phyloP scores from a whole-genome alignment of 257 asterid species.

The Verbascum thapsus region DNA sequence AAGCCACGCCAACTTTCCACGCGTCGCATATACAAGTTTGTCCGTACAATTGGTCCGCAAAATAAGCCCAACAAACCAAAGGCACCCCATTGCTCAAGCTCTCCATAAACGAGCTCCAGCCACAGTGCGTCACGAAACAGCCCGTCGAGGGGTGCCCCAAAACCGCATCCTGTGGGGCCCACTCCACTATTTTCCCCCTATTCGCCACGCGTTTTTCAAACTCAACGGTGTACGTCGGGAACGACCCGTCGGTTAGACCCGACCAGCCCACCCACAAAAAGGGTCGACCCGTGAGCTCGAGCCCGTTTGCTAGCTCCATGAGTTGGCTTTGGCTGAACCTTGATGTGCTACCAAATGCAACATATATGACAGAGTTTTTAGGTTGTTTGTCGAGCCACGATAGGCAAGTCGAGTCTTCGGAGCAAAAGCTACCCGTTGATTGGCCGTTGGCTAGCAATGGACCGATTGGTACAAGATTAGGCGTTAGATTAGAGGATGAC shows the following conservation, averaged over 20 bases:
- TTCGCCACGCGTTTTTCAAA: constrained; percentile 34
- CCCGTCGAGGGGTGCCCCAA: constrained; percentile 49
- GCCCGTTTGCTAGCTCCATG: constrained; percentile 51
- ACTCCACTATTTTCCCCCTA: constrained; percentile 55
- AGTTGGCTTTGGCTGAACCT: constrained; percentile 47
- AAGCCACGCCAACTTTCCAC: constrained; percentile 50
- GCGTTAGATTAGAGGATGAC: constrained; percentile 11
- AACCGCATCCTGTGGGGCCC: constrained; percentile 75
- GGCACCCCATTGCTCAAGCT: constrained; percentile 65
- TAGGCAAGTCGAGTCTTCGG: constrained; percentile 57
- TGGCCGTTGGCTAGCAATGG: constrained; percentile 45
- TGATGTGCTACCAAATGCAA: constrained; percentile 64
- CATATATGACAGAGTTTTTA: constrained; percentile 50
- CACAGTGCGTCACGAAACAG: constrained; percentile 66
- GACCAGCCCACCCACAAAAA: constrained; percentile 64
- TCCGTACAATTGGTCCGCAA: constrained; percentile 59
- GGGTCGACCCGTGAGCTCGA: constrained; percentile 47
- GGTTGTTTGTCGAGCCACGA: constrained; percentile 61
- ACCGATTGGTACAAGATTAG: constrained; percentile 52
- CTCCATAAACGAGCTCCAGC: constrained; percentile 68
- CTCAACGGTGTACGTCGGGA: constrained; percentile 18
- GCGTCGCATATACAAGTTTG: constrained; percentile 44
- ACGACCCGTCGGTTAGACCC: constrained; percentile 33
- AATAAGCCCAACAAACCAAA: constrained; percentile 64
- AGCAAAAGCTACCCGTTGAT: constrained; percentile 41